Evolutionary conservation across 306 rosid genomes (phyloP).

Genomic region (Lithocarpus polystachyus): DNA sequence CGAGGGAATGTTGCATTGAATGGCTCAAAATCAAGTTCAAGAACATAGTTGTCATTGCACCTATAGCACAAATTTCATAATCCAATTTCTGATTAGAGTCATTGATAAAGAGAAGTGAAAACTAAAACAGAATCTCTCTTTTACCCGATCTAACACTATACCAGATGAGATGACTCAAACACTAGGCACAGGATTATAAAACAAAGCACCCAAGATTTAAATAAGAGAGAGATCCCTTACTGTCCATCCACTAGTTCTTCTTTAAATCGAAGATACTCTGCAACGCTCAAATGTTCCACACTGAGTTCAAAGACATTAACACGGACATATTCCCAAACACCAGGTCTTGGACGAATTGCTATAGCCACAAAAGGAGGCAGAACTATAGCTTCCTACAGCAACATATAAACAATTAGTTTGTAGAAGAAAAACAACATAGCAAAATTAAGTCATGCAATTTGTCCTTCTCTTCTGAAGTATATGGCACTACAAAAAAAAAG

Average conservation of each 20-base stretch:
- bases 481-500: too few species aligned
- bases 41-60: conserved; percentile 37
- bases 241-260: conserved; percentile 75
- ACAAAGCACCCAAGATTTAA: not conserved
- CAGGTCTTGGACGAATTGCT: conserved; percentile 89
- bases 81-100: too few species aligned
- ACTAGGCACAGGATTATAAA: too few species aligned
- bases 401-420: too few species aligned
- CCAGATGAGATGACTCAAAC: too few species aligned
- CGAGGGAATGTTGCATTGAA: conserved; percentile 82
- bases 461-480: too few species aligned
- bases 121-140: too few species aligned
- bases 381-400: conserved; percentile 62
- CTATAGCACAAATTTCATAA: conserved; percentile 17
- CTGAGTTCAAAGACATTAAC: conserved; percentile 75
- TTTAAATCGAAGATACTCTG: conserved; percentile 80
- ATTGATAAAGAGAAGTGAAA: too few species aligned
- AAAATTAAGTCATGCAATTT: too few species aligned
- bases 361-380: conserved; percentile 87
- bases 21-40: conserved; percentile 94
- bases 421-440: too few species aligned
- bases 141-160: too few species aligned
- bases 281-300: conserved; percentile 75
- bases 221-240: conserved; percentile 38
- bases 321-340: conserved; percentile 90